These are phyloP conservation scores for Boletus austroedulis DNA, from an alignment of 1,284 basidiomycete species.

Conservation along the genomic window DNA sequence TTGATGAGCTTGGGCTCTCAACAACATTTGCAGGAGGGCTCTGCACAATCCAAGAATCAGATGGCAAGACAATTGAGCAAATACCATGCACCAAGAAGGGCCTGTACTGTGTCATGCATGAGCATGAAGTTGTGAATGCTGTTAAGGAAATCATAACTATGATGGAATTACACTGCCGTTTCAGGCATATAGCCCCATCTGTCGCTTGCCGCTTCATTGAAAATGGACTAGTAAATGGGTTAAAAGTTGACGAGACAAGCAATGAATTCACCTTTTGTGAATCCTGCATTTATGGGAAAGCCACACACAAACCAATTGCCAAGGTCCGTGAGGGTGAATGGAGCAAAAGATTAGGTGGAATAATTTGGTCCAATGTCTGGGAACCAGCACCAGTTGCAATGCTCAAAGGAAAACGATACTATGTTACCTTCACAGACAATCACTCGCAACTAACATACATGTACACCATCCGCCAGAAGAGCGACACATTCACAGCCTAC, in stretches of 20 bases:
- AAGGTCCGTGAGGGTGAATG: not conserved
- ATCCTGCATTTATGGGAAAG: not conserved
- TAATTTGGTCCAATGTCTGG: not conserved
- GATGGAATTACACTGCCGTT: conserved; percentile 34
- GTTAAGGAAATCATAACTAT: conserved; percentile 25
- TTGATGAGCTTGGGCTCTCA: conserved; percentile 35
- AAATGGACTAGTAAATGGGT: not conserved
- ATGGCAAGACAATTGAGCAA: conserved; percentile 21
- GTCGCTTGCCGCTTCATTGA: not conserved
- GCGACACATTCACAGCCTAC: not conserved
- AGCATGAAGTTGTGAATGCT: not conserved
- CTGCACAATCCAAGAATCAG: conserved; percentile 27
- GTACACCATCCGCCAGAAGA: not conserved
- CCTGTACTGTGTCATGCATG: not conserved
- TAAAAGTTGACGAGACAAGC: not conserved
- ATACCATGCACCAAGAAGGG: conserved; percentile 7
- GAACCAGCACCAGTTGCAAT: not conserved
- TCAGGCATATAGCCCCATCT: conserved; percentile 38
- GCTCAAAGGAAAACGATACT: not conserved
- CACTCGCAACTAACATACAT: not conserved
- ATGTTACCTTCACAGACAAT: not conserved
- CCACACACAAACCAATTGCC: not conserved
- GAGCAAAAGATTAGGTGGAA: not conserved
- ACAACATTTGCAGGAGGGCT: conserved; percentile 30
- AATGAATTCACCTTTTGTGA: not conserved